Conservation (phyloP, 768 basidiomycete genomes). For the Ramaria rubella region DNA sequence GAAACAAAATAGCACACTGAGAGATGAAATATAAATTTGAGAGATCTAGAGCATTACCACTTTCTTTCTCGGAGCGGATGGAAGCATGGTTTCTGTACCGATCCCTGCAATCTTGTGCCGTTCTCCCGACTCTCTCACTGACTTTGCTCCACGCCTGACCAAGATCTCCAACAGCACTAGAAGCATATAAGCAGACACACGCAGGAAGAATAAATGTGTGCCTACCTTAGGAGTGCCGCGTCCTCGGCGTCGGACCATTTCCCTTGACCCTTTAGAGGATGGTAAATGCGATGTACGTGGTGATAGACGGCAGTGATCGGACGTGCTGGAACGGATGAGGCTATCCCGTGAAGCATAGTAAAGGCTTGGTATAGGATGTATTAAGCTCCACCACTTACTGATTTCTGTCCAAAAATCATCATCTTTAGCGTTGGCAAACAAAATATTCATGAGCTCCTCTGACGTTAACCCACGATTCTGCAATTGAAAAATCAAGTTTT, state of each 20-base stretch:
- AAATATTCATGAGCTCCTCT: conserved; percentile 52
- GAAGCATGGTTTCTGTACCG: conserved; percentile 79
- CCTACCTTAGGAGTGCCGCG: not conserved
- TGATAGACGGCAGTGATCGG: conserved; percentile 84
- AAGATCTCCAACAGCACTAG: conserved; percentile 59
- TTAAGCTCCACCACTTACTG: conserved; percentile 39
- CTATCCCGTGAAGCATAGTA: conserved; percentile 30
- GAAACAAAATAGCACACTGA: not conserved
- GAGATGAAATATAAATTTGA: not conserved
- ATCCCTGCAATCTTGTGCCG: conserved; percentile 77
- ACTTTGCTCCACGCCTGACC: conserved; percentile 83
- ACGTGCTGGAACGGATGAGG: conserved; percentile 62
- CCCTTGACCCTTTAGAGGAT: conserved; percentile 66
- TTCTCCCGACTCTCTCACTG: conserved; percentile 60
- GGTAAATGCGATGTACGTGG: conserved; percentile 60
- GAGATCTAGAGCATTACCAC: too few relatives aligned
- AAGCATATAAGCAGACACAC: not conserved
- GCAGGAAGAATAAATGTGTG: not conserved
- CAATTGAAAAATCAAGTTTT: not conserved
- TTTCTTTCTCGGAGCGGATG: conserved; percentile 31
- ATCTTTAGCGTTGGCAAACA: conserved; percentile 61
- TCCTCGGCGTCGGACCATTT: conserved; percentile 68
- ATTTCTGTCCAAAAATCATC: conserved; percentile 79
- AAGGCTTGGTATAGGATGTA: not conserved
- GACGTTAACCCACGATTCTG: conserved; percentile 48